Evolutionary conservation across 495 filamentous ascomycete species (phyloP), one percentile per base, ranked within the genome.

Genomic region (Aspergillus incahuasiensis): DNA sequence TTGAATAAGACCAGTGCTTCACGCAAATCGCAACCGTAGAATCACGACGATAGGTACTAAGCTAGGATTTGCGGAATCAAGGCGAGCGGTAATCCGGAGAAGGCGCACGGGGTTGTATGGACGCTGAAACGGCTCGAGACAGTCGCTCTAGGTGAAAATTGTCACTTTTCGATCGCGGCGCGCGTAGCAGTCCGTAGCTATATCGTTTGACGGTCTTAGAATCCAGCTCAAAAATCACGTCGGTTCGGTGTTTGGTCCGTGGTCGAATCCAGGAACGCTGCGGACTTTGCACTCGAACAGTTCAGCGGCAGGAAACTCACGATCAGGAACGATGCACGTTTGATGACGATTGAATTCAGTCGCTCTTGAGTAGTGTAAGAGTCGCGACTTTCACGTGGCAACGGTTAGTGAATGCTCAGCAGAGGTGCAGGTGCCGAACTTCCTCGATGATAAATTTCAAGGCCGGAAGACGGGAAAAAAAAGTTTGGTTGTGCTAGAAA

Each of bases 1-100:
- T 24, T 54, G 20, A 34, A 45, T 52, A 30, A n/a, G 44, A 42
- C n/a, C 46, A 49, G 41, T 63, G 54, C 71, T 68, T 48, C 63
- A 55, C 65, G 57, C 68, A 44, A 58, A 66, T 68, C 60, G 69
- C 71, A 72, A 71, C 49, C 56, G 56, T 63, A 57, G 38, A 44
- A 40, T 38, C 11, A 3, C 24, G 32, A 19, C 21, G 39, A 18
- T 53, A 45, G 9, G 21, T 53, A 43, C 30, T 54, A 12, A 16
- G 24, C n/a, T n/a, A 28, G 46, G 46, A 32, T 47, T 34, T 46
- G 22, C 19, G 47, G 54, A 18, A 38, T 56, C 50, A 32, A n/a
- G 28, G 19, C 18, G 42, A 54, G 44, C 18, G 43, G 42, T 32
- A 51, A 42, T 22, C 16, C 22, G 40, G 34, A 41, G 50, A 49